Evolutionary conservation across 1,284 basidiomycete genomes (phyloP).

Genomic region (Cystobasidiaceae sp.): DNA sequence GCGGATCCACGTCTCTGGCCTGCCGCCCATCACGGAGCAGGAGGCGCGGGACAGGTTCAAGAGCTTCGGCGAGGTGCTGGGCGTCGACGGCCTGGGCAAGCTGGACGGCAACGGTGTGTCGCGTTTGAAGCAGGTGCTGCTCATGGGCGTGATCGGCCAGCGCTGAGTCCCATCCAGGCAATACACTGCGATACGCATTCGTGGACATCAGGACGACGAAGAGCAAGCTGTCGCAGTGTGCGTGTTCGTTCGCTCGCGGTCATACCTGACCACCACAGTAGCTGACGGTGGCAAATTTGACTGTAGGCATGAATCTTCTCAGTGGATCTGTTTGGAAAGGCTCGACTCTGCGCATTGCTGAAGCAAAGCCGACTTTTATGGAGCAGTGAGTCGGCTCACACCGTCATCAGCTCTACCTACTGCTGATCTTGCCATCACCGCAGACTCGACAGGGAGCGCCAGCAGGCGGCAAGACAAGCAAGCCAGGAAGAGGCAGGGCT

Average conservation of each 20-base stretch:
- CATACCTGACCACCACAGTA: too few species aligned
- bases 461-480: neutral
- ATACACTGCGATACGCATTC: constrained; percentile 25
- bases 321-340: constrained; percentile 30
- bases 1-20: constrained; percentile 25
- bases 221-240: constrained; percentile 28
- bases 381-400: neutral
- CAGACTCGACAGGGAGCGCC: constrained; percentile 17
- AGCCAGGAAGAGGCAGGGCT: neutral
- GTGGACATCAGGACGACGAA: constrained; percentile 27
- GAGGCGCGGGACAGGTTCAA: constrained; percentile 27
- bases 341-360: constrained; percentile 25
- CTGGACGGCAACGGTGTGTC: constrained; percentile 22
- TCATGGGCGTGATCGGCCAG: neutral
- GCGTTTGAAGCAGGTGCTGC: too few species aligned
- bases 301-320: constrained; percentile 27
- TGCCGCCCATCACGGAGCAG: constrained; percentile 21
- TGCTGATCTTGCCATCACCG: neutral
- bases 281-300: neutral
- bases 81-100: constrained; percentile 26
- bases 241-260: neutral
- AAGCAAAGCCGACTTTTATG: constrained; percentile 21
- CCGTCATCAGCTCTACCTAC: neutral
- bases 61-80: constrained; percentile 12
- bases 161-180: neutral